Base-by-base conservation (phyloP, 495 filamentous ascomycete genomes). In the Articulospora tetracladia region DNA sequence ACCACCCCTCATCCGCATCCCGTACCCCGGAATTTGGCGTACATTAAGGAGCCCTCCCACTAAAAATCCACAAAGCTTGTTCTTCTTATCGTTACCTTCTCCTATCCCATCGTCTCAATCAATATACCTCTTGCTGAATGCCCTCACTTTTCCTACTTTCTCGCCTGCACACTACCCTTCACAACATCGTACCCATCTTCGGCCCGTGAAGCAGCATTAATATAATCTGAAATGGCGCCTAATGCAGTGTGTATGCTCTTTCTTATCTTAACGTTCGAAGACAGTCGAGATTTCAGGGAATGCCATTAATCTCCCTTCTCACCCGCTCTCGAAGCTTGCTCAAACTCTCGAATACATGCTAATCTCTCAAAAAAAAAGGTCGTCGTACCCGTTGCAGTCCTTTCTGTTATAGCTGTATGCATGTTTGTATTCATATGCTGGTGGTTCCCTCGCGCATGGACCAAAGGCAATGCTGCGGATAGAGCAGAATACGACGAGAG, bases 371-470 rank as follows among this genome's bases (percentile, higher is more conserved):
- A 8, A 34, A 34, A 34, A 34, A 19, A 50, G 47, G 39, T 52
- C 32, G 55, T 58, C 30, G 22, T 47, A 24, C 34, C 55, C 28
- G 28, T 22, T 26, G 46, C 48, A 47, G 24, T 53, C 26, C 46
- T 63, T 47, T 24, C 44, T 28, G 57, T 44, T 26, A 36, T 63
- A 1, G 23, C 8, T 12, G 24, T 57, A 13, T 27, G 36, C 19
- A 57, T 57, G 55, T 47, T 57, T 11, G 27, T 27, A 26, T 57
- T 57, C 36, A 48, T 57, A 13, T 57, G 55, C 24, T 57, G 55
- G 55, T 57, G 55, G 55, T 57, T 57, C 41, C 55, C 57, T 23
- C 46, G 46, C 24, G 20, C 57, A 39, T 59, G 28, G 36, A 17
- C 44, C 17, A 25, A 24, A 17, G 55, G 55, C 24, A 25, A 26